Base-by-base conservation (phyloP, 1,139 yeast species). In the Sugiyamaella xylanicola region DNA sequence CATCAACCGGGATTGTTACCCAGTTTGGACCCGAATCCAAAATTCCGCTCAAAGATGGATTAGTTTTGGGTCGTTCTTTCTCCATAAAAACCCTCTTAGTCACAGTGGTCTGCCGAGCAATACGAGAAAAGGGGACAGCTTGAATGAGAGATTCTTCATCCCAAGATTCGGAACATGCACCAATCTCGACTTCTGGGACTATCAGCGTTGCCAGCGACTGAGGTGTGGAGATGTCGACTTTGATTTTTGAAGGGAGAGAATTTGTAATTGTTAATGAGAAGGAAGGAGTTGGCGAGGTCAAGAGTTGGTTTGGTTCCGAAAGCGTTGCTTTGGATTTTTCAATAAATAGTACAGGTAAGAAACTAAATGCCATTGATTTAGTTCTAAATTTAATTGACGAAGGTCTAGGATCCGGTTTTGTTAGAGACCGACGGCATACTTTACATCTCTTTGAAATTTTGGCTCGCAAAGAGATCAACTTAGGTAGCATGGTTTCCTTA, bases 71-170 rank as follows among this genome's bases (percentile, higher is more conserved):
- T 2, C 67, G 58, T 13, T 56, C 53, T 5, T 66, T 65, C 21
- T 68, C 67, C 65, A 69, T 64, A 48, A 60, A 62, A 5, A 69
- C 69, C 40, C 65, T 65, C 25, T 64, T 57, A 4, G 72, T 62
- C 0, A 63, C 63, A 1, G 56, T 55, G 13, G 71, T 63, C 39
- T 68, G 67, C 4, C 74, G 66, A 9, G 48, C 51, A 2, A 71
- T 62, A 4, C 60, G 58, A 35, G 57, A 59, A 16, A 63, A 57
- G 4, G 74, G 73, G 9, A 64, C 70, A 8, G 61, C 63, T 45
- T 56, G 48, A 4, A 67, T 53, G 32, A 70, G 57, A 11, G 68
- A 61, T 40, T 59, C 60, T 39, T 68, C 69, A 53, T 68, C 71
- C 64, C 65, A 63, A 17, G 60, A 49, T 32, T 63, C 69, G 0